phyloP scores from a whole-genome alignment of 1,284 basidiomycete genomes.

The Inonotus hispidus region DNA sequence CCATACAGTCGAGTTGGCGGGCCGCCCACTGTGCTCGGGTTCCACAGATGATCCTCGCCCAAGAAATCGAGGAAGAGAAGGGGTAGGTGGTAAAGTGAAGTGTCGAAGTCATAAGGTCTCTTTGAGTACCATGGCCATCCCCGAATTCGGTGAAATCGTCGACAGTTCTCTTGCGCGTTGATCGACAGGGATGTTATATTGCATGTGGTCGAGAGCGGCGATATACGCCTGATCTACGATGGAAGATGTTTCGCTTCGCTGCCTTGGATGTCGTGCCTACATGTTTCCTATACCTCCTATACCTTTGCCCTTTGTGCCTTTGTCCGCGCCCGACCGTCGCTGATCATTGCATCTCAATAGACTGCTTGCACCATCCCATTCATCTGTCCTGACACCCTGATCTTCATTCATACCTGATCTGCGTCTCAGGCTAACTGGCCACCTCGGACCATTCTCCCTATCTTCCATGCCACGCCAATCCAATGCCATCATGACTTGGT shows the following conservation, averaged over 20 bases:
- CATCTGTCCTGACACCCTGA: no score
- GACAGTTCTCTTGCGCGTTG: not conserved
- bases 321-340: not conserved
- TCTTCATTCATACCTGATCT: not conserved
- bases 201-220: not conserved
- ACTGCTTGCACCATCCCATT: not conserved
- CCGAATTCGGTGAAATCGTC: not conserved
- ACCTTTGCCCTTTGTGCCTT: not conserved
- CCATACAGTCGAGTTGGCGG: slow-evolving; percentile 71
- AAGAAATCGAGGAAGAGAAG: not conserved
- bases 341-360: not conserved
- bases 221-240: not conserved
- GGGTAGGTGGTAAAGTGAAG: no score
- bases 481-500: not conserved
- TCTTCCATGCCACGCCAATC: not conserved
- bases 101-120: no score
- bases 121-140: not conserved
- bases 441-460: not conserved
- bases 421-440: not conserved
- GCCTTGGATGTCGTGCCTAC: no score
- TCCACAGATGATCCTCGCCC: slow-evolving; percentile 58
- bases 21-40: slow-evolving; percentile 51
- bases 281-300: not conserved
- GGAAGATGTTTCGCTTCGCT: no score
- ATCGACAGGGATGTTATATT: not conserved